Conservation (phyloP, 2,329 filamentous ascomycete genomes). For the Knoxdaviesia capensis region DNA sequence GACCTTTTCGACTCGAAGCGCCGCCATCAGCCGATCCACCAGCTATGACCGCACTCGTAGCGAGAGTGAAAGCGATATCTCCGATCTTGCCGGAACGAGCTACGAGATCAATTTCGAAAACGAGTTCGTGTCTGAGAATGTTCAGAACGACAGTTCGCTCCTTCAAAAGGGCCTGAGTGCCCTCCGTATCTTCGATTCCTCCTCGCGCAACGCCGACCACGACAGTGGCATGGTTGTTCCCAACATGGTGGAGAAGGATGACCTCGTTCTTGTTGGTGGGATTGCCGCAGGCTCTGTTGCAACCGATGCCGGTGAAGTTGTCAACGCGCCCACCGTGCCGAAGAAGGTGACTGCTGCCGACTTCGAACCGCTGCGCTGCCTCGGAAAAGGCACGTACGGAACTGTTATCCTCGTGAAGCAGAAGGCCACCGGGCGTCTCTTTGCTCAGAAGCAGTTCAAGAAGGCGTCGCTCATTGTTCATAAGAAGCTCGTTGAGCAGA, state of each 20-base stretch:
- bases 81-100: constrained; percentile 47
- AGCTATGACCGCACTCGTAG: constrained; percentile 36
- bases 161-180: too few species aligned
- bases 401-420: constrained; percentile 91
- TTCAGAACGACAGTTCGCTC: constrained; percentile 10
- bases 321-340: constrained; percentile 16
- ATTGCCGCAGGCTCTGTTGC: too few species aligned
- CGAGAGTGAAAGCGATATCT: constrained; percentile 35
- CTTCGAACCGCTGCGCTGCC: constrained; percentile 75
- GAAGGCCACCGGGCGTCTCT: constrained; percentile 66
- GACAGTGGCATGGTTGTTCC: constrained; percentile 8
- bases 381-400: constrained; percentile 91
- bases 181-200: too few species aligned
- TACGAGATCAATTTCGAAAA: constrained; percentile 73
- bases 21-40: constrained; percentile 29
- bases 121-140: constrained; percentile 60
- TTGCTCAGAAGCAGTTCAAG: constrained; percentile 96
- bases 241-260: constrained; percentile 8
- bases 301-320: neutral
- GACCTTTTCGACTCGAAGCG: constrained; percentile 14
- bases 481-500: constrained; percentile 91
- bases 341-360: constrained; percentile 79
- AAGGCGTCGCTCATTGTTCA: constrained; percentile 91
- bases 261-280: constrained; percentile 28
- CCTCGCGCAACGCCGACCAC: constrained; percentile 8